Base-by-base conservation (phyloP, 2,329 filamentous ascomycete species). In the Fusarium sp. region DNA sequence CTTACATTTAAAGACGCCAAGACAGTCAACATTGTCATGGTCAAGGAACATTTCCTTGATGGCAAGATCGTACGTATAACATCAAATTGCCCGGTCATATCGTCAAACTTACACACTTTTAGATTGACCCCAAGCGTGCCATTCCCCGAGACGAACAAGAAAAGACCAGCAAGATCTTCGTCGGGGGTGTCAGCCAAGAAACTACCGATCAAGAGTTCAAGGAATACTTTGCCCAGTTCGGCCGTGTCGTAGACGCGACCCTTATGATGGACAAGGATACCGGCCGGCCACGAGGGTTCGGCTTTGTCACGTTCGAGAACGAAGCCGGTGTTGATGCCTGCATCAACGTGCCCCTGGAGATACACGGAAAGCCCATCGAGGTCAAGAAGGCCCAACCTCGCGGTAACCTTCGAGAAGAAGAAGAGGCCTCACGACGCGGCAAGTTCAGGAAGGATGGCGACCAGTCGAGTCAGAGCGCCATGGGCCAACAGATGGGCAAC, bases 201-300 rank as follows among this genome's bases (percentile, higher is more conserved):
- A 96, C 95, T 0, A 97, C 93, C 2, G 96, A 99, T 75, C 90
- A 94, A 65, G 94, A 98, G 77, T 99, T 99, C 78, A 94, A 93
- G 76, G 91, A 96, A 62, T 99, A 97, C 81, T 99, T 99, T 81
- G 93, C 92, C 75, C 93, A 97, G 75, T 99, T 98, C 74, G 96
- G 96, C 27, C 90, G 95, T 63, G 96, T 99, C 20, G 91, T 99
- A 37, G 96, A 99, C 80, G 96, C 96, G 3, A 99, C 96, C 0
- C 88, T 99, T 4, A 99, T 99, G 96, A 99, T 99, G 90, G 96
- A 99, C 79, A 99, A 99, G 81, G 96, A 99, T 78, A 99, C 96
- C 1, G 96, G 96, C n/a, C 89, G 96, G 39, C 96, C 96, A 4
- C 88, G 96, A 76, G 96, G 96, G 3, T 99, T 99, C 75, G 96